Conservation (phyloP, 2,329 filamentous ascomycete genomes). For the Metarhizium sp. region DNA sequence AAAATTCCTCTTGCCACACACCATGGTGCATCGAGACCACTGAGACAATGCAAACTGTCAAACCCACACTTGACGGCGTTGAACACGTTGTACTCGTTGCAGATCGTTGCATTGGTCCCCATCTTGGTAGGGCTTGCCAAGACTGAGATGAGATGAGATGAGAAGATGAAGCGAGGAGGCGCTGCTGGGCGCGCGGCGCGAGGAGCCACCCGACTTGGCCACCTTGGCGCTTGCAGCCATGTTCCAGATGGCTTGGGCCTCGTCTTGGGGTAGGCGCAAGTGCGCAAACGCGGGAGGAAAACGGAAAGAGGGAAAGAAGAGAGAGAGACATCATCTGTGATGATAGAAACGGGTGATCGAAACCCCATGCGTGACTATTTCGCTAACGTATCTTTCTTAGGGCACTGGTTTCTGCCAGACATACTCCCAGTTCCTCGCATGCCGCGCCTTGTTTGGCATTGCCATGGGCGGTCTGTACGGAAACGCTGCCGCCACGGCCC, state of each 20-base stretch:
- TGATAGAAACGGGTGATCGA: too few relatives aligned
- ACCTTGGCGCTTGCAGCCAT: neutral
- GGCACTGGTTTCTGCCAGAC: constrained; percentile 60
- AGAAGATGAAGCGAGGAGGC: neutral
- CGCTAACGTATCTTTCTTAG: constrained; percentile 15
- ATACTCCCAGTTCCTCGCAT: constrained; percentile 63
- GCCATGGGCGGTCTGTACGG: constrained; percentile 79
- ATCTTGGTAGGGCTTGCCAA: neutral
- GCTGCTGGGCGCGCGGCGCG: neutral
- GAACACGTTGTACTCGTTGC: too few relatives aligned
- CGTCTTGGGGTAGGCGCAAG: too few relatives aligned
- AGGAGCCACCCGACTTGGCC: constrained; percentile 5
- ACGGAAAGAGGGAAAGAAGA: too few relatives aligned
- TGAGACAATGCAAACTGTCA: too few relatives aligned
- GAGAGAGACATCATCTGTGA: too few relatives aligned
- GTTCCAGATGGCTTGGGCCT: neutral
- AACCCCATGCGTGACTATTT: neutral
- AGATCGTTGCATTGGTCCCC: too few relatives aligned
- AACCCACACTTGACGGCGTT: too few relatives aligned
- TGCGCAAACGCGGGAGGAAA: too few relatives aligned
- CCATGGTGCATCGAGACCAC: too few relatives aligned
- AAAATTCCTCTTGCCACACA: too few relatives aligned
- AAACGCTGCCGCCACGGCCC: constrained; percentile 67
- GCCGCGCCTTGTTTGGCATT: constrained; percentile 65
- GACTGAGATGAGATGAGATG: neutral